Evolutionary conservation across 225 moss, liverwort and hornwort genomes (phyloP).

Genomic region (Bryoerythrophyllum caledonicum): DNA sequence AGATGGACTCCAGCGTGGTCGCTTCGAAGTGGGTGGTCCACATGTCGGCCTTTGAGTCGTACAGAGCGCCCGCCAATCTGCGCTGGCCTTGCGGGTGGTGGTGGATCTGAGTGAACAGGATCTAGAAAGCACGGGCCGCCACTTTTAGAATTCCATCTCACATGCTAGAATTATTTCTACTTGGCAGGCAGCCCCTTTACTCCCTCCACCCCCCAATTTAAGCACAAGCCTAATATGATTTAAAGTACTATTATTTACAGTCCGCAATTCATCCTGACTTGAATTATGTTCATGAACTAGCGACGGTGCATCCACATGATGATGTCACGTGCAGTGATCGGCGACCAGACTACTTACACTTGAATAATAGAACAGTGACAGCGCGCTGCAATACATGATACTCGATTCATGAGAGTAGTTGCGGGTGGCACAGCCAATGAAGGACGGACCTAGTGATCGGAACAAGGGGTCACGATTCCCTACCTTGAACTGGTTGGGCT

Average conservation of each 20-base stretch:
- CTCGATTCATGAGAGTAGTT: too few relatives aligned
- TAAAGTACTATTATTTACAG: too few relatives aligned
- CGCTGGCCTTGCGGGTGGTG: conserved; percentile 10
- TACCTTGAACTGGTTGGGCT: conserved; percentile 35
- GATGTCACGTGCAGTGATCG: neutral
- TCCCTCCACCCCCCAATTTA: neutral
- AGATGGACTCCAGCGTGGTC: conserved; percentile 32
- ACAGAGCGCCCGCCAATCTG: conserved; percentile 24
- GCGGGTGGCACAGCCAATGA: too few relatives aligned
- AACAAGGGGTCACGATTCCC: neutral
- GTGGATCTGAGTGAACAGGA: conserved; percentile 34
- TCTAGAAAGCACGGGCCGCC: neutral
- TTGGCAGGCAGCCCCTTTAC: too few relatives aligned
- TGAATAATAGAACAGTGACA: neutral
- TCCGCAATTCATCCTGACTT: too few relatives aligned
- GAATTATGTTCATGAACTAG: neutral
- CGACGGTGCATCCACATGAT: neutral
- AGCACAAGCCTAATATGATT: neutral
- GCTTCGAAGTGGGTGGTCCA: conserved; percentile 32
- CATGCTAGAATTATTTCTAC: too few relatives aligned
- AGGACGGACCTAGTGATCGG: neutral
- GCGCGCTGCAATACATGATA: neutral
- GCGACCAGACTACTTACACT: neutral
- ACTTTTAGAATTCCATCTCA: neutral
- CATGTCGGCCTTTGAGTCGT: conserved; percentile 22